Evolutionary conservation across 108 stramenopile species (phyloP).

Genomic region (Cyclotella cryptica): DNA sequence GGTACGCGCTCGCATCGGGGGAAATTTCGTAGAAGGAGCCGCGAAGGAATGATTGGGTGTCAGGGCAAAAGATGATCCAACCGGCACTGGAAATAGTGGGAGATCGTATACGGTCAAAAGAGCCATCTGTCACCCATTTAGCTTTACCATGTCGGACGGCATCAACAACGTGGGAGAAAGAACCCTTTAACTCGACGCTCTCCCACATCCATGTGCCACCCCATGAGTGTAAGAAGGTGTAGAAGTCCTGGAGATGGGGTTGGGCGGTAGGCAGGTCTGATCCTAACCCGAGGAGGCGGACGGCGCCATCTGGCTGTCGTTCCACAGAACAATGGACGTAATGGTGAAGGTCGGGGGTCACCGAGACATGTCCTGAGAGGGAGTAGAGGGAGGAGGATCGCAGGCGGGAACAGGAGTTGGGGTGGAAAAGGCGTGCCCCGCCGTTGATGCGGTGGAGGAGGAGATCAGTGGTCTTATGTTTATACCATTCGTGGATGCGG

Average conservation of each 20-base stretch:
- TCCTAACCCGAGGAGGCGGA: too few species aligned
- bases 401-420: not conserved
- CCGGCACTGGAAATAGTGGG: not conserved
- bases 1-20: not conserved
- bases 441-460: not conserved
- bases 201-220: conserved; percentile 7
- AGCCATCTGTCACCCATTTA: not conserved
- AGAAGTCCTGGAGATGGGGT: not conserved
- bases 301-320: too few species aligned
- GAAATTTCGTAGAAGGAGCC: not conserved
- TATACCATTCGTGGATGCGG: not conserved
- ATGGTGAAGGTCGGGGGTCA: too few species aligned
- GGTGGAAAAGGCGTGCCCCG: not conserved
- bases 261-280: too few species aligned
- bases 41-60: not conserved
- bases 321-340: too few species aligned
- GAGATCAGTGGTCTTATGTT: too few species aligned
- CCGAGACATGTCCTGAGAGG: too few species aligned
- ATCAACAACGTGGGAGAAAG: not conserved
- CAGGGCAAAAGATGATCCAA: not conserved
- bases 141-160: not conserved
- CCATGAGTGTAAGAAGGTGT: not conserved
- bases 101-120: not conserved
- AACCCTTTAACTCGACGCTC: not conserved
- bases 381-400: too few species aligned